Percentiles rank a stretch among this genome's conserved stretches.
phyloP scores from a whole-genome alignment of 108 stramenopile species.

The Nannochloropsis gaditana region DNA sequence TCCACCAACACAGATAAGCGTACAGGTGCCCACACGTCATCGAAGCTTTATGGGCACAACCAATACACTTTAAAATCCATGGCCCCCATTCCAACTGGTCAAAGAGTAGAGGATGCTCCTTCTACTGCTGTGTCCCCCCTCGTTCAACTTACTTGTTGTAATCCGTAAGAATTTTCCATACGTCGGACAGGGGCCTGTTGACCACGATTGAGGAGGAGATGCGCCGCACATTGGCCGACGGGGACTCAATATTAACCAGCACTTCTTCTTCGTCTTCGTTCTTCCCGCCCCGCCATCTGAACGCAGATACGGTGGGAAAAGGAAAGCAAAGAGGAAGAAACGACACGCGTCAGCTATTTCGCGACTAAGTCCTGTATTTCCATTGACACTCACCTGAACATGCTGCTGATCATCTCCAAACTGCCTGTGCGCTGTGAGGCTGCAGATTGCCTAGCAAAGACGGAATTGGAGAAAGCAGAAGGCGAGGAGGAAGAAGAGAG shows the following conservation, averaged over 20 bases:
- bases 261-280: conserved; percentile 48
- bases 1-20: no score
- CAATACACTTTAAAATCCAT: no score
- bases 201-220: conserved; percentile 72
- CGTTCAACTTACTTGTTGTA: conserved; percentile 56
- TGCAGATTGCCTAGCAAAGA: neutral
- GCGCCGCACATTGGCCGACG: conserved; percentile 68
- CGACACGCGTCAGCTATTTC: neutral
- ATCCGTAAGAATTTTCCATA: conserved; percentile 80
- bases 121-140: neutral
- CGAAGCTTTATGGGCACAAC: no score
- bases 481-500: neutral
- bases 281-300: conserved; percentile 34
- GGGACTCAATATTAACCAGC: conserved; percentile 71
- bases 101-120: no score
- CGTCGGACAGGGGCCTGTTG: conserved; percentile 60
- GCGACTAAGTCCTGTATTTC: neutral
- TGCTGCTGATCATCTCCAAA: neutral
- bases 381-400: neutral
- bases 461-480: neutral
- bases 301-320: neutral
- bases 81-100: no score
- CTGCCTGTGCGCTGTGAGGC: neutral
- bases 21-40: no score
- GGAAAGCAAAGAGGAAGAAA: neutral